Evolutionary conservation across 2,329 filamentous ascomycete genomes (phyloP).

Genomic region (Colletotrichum spinosum): DNA sequence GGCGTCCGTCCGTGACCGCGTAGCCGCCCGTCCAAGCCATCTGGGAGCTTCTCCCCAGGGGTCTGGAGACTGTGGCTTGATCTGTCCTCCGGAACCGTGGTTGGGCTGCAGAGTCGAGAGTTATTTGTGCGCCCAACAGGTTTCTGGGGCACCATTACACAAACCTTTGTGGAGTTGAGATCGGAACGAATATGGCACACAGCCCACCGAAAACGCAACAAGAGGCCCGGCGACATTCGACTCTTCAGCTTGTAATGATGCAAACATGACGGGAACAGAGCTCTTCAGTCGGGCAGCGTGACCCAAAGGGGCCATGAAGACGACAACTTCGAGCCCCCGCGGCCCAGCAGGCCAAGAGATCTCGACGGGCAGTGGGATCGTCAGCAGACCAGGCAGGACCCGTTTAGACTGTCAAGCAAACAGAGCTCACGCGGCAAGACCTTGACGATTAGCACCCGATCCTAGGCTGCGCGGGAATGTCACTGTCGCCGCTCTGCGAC

Average conservation of each 20-base stretch:
- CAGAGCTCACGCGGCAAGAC: not conserved
- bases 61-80: constrained; percentile 28
- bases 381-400: constrained; percentile 26
- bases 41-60: constrained; percentile 21
- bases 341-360: too few relatives aligned
- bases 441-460: too few relatives aligned
- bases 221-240: too few relatives aligned
- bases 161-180: too few relatives aligned
- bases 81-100: constrained; percentile 12
- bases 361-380: not conserved
- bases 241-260: not conserved
- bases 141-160: not conserved
- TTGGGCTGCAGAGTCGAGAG: constrained; percentile 3
- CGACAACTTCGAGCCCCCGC: too few relatives aligned
- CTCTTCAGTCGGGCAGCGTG: not conserved
- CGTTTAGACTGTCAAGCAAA: not conserved
- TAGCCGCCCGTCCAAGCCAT: constrained; percentile 17
- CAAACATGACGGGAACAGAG: constrained; percentile 18
- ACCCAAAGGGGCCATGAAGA: not conserved
- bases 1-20: constrained; percentile 30
- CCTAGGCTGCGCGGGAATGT: constrained; percentile 14
- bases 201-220: too few relatives aligned
- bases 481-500: constrained; percentile 26
- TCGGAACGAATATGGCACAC: too few relatives aligned
- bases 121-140: constrained; percentile 17